Conservation (phyloP, 73 alveolate genomes). For the Tetrahymena malaccensis region DNA sequence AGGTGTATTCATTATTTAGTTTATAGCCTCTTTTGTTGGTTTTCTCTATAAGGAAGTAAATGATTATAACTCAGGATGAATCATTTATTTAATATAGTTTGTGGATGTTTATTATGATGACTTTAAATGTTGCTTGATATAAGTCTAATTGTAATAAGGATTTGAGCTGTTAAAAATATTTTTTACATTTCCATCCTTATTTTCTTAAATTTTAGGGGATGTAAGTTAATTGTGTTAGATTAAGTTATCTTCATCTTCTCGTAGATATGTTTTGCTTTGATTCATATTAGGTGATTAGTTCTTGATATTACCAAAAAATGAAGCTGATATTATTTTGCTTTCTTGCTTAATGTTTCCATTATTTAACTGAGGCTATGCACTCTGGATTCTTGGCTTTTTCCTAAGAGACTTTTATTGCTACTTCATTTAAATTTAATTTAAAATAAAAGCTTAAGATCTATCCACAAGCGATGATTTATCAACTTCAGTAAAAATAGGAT, state of each 20-base stretch:
- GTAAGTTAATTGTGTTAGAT: not conserved
- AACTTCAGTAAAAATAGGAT: not conserved
- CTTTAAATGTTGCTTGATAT: not conserved
- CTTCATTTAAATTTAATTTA: not conserved
- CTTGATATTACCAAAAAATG: not conserved
- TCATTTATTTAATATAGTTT: not conserved
- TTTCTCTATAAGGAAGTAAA: not conserved
- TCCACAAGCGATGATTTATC: not conserved
- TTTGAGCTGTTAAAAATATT: not conserved
- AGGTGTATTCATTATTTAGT: not conserved
- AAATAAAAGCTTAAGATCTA: not conserved
- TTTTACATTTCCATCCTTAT: not conserved
- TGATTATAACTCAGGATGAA: not conserved
- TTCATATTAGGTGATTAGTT: not conserved
- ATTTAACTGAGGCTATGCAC: not conserved
- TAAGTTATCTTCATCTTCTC: not conserved
- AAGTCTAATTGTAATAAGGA: not conserved
- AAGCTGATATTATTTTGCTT: not conserved
- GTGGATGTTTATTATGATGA: not conserved
- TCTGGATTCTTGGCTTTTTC: not conserved
- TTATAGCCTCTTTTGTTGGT: not conserved
- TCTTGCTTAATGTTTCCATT: not conserved
- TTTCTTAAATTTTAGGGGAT: not conserved
- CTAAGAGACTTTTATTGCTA: not conserved
- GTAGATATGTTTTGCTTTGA: not conserved